phyloP scores from a whole-genome alignment of 2,329 filamentous ascomycete species.

The Alternaria sp. region DNA sequence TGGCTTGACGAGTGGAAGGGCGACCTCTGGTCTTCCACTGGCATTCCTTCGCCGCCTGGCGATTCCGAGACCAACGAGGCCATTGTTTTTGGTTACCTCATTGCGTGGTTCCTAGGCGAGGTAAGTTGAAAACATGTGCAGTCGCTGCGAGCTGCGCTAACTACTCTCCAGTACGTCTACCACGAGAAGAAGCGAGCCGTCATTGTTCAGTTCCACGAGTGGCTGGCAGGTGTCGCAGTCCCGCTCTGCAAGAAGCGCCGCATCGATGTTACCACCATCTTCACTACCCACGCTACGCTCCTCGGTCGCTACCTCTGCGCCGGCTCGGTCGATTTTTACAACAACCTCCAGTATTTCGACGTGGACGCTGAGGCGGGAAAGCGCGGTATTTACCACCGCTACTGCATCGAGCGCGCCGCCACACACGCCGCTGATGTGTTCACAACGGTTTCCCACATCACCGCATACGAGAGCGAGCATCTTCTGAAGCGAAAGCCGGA shows the following conservation, averaged over 20 bases:
- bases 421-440: constrained; percentile 95
- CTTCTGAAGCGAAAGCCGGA: constrained; percentile 97
- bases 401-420: constrained; percentile 95
- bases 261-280: constrained; percentile 97
- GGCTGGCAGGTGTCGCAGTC: constrained; percentile 92
- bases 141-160: constrained; percentile 19
- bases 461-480: constrained; percentile 97
- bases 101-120: constrained; percentile 98
- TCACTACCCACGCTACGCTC: constrained; percentile 96
- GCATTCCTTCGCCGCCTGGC: constrained; percentile 89
- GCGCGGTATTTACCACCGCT: constrained; percentile 96
- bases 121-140: constrained; percentile 56
- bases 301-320: constrained; percentile 96
- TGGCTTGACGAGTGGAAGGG: constrained; percentile 97
- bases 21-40: constrained; percentile 90
- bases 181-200: constrained; percentile 92
- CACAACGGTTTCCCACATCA: constrained; percentile 98
- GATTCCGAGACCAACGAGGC: constrained; percentile 98
- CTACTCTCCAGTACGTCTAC: constrained; percentile 74
- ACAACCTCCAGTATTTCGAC: constrained; percentile 96
- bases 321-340: constrained; percentile 98
- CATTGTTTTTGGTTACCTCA: constrained; percentile 95
- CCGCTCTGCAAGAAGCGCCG: constrained; percentile 91
- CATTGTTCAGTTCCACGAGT: constrained; percentile 98
- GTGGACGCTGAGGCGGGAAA: constrained; percentile 96